Evolutionary conservation across 805 yeast species (phyloP).

Genomic region (Teunomyces stri): DNA sequence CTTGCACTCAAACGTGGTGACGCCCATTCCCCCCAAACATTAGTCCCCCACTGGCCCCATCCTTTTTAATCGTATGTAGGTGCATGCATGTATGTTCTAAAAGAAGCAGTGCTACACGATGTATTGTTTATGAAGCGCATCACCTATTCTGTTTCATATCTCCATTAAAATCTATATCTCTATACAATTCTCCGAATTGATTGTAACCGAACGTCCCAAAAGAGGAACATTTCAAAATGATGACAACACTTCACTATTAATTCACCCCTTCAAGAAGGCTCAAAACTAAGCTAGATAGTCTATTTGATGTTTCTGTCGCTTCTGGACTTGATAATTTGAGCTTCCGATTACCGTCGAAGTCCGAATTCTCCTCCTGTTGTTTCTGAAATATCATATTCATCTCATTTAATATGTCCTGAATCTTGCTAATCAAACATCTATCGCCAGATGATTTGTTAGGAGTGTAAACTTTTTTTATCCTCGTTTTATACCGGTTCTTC

Average conservation of each 20-base stretch:
- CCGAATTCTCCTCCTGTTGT: constrained; percentile 4
- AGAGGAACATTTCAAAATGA: not conserved
- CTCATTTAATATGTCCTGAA: constrained; percentile 29
- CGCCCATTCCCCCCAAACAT: not conserved
- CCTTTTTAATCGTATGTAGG: not conserved
- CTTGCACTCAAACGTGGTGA: not conserved
- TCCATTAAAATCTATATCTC: not conserved
- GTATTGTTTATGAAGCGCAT: not conserved
- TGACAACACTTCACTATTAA: not conserved
- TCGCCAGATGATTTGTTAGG: constrained; percentile 35
- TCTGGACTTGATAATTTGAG: not conserved
- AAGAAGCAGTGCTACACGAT: not conserved
- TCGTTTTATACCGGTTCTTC: constrained; percentile 29
- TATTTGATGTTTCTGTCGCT: constrained; percentile 1
- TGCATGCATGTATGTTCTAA: not conserved
- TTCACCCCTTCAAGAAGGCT: constrained; percentile 3
- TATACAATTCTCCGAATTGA: not conserved
- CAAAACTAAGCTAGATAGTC: constrained; percentile 9
- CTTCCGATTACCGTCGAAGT: not conserved
- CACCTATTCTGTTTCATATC: not conserved
- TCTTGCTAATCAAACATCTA: constrained; percentile 20
- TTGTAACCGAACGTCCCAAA: not conserved
- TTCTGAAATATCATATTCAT: constrained; percentile 20
- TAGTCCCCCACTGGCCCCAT: not conserved
- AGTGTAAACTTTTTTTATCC: constrained; percentile 35